Evolutionary conservation across 768 basidiomycete species (phyloP).

Genomic region (Astraeus odoratus): DNA sequence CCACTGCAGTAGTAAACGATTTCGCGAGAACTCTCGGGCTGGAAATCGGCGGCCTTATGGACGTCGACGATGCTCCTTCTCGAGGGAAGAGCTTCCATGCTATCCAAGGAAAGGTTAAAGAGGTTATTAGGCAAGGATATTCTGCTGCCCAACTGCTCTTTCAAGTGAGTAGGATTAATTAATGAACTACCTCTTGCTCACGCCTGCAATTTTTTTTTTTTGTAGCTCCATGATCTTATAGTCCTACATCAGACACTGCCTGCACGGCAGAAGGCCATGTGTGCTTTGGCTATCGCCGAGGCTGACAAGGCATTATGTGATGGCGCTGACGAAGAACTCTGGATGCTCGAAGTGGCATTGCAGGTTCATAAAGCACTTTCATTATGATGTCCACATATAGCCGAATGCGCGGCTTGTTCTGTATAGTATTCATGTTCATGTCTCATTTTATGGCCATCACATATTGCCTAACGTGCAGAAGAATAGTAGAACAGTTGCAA

Average conservation of each 20-base stretch:
- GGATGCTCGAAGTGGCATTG: conserved; percentile 86
- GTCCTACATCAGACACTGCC: conserved; percentile 77
- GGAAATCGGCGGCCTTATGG: conserved; percentile 52
- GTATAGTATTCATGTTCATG: too few relatives aligned
- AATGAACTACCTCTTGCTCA: conserved; percentile 2
- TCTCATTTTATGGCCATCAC: too few relatives aligned
- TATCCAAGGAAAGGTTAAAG: conserved; percentile 67
- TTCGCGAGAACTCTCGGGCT: conserved; percentile 72
- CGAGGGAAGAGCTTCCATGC: conserved; percentile 43
- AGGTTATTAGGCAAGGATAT: conserved; percentile 81
- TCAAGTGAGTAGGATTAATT: conserved; percentile 52
- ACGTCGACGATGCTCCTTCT: conserved; percentile 29
- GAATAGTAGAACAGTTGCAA: background rate
- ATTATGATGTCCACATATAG: background rate
- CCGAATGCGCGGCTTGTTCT: too few relatives aligned
- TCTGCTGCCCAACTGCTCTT: conserved; percentile 83
- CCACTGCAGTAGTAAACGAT: conserved; percentile 58
- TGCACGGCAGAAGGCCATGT: conserved; percentile 71
- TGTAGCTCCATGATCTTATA: conserved; percentile 89
- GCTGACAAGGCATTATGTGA: conserved; percentile 95
- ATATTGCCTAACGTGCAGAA: too few relatives aligned
- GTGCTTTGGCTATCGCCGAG: conserved; percentile 83
- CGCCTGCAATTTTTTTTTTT: conserved; percentile 1
- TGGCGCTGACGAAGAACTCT: conserved; percentile 95
- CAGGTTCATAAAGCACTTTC: conserved; percentile 59